Evolutionary conservation across 495 filamentous ascomycete genomes (phyloP).

Genomic region (Penicillium samsonianum): DNA sequence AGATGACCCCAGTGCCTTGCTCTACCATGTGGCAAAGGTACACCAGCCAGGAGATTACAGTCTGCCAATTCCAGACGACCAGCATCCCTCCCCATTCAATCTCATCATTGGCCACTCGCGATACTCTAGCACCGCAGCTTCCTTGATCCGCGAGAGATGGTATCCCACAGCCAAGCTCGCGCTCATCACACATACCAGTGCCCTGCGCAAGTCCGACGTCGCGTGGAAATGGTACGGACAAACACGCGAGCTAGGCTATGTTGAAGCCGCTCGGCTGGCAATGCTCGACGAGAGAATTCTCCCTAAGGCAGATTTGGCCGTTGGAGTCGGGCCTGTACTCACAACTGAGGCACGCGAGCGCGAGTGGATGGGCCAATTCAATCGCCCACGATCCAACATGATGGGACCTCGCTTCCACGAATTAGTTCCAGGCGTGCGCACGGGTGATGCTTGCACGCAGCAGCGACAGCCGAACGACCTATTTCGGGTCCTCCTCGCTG

Average conservation of each 20-base stretch:
- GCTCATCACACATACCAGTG: conserved; percentile 2
- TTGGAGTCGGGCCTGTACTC: conserved; percentile 2
- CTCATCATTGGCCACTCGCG: conserved; percentile 2
- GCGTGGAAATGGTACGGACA: background rate
- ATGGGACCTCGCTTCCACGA: conserved; percentile 1
- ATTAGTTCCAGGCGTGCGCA: background rate
- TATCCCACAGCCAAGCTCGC: conserved; percentile 4
- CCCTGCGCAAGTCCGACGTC: background rate
- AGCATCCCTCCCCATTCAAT: background rate
- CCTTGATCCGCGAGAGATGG: conserved; percentile 4
- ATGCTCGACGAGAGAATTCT: conserved; percentile 4
- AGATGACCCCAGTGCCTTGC: background rate
- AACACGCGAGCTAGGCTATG: conserved; percentile 3
- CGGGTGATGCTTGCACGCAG: background rate
- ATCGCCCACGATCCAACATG: background rate
- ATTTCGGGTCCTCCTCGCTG: conserved; percentile 2
- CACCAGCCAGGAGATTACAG: background rate
- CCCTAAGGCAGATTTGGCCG: conserved; percentile 1
- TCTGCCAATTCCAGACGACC: conserved; percentile 1
- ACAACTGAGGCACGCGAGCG: background rate
- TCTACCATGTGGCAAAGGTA: conserved; percentile 3
- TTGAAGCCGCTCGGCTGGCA: conserved; percentile 2
- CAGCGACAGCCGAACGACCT: background rate
- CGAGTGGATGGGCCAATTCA: conserved; percentile 5
- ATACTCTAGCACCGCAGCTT: conserved; percentile 2